Base-by-base conservation (phyloP, 768 basidiomycete genomes). In the Floccularia luteovirens region DNA sequence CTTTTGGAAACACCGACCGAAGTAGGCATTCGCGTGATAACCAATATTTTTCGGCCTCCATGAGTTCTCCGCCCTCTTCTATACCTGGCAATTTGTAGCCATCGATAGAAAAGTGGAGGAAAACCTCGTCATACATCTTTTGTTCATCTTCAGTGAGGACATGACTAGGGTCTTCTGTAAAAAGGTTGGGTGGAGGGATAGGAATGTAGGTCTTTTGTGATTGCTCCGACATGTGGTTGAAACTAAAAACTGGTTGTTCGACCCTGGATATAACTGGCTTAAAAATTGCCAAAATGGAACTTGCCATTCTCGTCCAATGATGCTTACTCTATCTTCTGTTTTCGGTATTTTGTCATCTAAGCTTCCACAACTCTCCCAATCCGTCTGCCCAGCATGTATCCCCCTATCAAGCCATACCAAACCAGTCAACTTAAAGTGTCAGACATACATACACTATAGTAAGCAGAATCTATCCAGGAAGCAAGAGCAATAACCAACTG, bases 391-490 rank as follows among this genome's bases (percentile, higher is more conserved):
- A 34, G 16, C 46, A 82, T 86, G 82, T 89, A 89, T 61, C 77
- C 83, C 3, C 63, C 69, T 2, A 76, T 76, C 43, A 60, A 79
- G 45, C 84, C 87, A 0, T 86, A 74, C 52, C 63, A 80, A 38
- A 69, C 63, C 12, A 84, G 79, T 1, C 72, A 45, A 24, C 69
- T 91, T 37, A 79, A 84, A 50, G 83, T 90, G 1, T 81, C 77
- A 16, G 75, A 80, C 42, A 62, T 83, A 14, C 89, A 91, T 57
- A 76, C 74, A 5, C 73, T 91, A 45, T 78, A 91, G 87, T 89
- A 39, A 47, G 60, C 39, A 20, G 44, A 38, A 19, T 22, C 16
- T 33, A 4, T 28, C 2, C 36, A 40, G 23, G 12, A 19, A 6
- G 5, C 13, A 38, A 11, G 2, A 13, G 21, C 27, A n/a, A 16